phyloP scores from a whole-genome alignment of 1,284 basidiomycete species.

The Chondrostereum purpureum region DNA sequence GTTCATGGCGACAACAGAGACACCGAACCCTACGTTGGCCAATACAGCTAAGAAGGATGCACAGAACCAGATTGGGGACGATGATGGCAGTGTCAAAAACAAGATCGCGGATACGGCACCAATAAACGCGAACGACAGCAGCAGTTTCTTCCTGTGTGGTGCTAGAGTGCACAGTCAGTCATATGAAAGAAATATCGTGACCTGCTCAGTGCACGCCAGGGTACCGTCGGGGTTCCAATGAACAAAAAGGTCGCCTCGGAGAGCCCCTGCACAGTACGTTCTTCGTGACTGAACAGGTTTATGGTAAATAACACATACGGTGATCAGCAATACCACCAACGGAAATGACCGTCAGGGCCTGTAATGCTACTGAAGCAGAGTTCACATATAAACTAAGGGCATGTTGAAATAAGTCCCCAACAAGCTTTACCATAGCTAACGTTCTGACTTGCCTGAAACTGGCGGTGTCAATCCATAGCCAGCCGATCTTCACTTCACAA shows the following conservation, averaged over 20 bases:
- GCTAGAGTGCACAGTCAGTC: slow-evolving; percentile 36
- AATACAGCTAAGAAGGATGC: slow-evolving; percentile 59
- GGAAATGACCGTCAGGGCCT: slow-evolving; percentile 86
- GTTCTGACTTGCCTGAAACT: slow-evolving; percentile 67
- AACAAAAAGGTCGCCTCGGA: too few species aligned
- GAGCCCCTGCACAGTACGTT: not conserved
- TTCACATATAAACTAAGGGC: slow-evolving; percentile 84
- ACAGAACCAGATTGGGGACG: slow-evolving; percentile 60
- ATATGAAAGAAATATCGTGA: slow-evolving; percentile 10
- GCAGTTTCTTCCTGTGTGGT: slow-evolving; percentile 68
- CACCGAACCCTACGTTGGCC: slow-evolving; percentile 80
- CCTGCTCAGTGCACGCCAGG: too few species aligned
- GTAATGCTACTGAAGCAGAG: slow-evolving; percentile 78
- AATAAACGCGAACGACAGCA: slow-evolving; percentile 66
- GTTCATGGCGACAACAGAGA: slow-evolving; percentile 83
- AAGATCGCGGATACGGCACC: slow-evolving; percentile 62
- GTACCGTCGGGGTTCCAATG: too few species aligned
- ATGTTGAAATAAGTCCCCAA: slow-evolving; percentile 7
- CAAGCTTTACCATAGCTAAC: not conserved
- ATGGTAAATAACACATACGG: slow-evolving; percentile 42
- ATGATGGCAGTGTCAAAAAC: slow-evolving; percentile 70
- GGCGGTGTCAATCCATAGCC: slow-evolving; percentile 80
- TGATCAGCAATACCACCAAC: slow-evolving; percentile 86
- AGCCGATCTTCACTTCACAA: slow-evolving; percentile 71
- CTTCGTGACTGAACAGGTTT: not conserved